Base-by-base conservation (phyloP, 2,329 filamentous ascomycete genomes). In the Pseudogymnoascus sp. region DNA sequence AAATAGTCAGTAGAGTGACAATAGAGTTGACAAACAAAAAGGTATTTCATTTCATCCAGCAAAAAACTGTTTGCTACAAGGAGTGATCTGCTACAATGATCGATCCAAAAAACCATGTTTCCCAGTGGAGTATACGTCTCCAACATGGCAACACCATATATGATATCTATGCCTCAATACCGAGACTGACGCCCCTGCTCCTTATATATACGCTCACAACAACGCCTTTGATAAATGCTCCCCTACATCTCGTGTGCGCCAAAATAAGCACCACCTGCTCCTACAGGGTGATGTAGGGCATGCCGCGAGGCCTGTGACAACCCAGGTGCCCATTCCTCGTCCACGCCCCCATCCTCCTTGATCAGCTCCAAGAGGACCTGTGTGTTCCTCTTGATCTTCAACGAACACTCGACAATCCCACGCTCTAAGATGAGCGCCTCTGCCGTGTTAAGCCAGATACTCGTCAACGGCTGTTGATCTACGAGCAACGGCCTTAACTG, bases 341-440 rank as follows among this genome's bases (percentile, higher is more conserved):
- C 80, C 63, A 84, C 81, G 19, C 80, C 80, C 17, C 82, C 83
- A 62, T 86, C 82, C 65, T 87, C 84, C 59, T 81, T 79, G 66
- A 88, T 87, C n/a, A 88, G 75, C 65, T 87, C 83, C 62, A 87
- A 74, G 74, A 88, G 80, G 23, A 88, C 81, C 66, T 84, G 80
- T 11, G 81, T 82, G 63, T 87, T 87, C 42, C 85, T 80, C 70
- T 85, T 85, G 67, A 88, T 88, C 65, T 87, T 83, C 64, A 82
- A 77, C 0, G 83, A 75, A 21, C 82, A 77, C 64, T 80, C 77
- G 5, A 88, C 85, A 61, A 88, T 83, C 33, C 78, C 79, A 35
- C 84, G 77, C 60, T 86, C 79, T 4, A 88, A 74, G 33, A 88
- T 85, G 38, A 86, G 70, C 3, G 84, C 82, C 69, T 88, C 85